Evolutionary conservation across 805 yeast genomes (phyloP).

Genomic region (Kodamaea jinghongensis): DNA sequence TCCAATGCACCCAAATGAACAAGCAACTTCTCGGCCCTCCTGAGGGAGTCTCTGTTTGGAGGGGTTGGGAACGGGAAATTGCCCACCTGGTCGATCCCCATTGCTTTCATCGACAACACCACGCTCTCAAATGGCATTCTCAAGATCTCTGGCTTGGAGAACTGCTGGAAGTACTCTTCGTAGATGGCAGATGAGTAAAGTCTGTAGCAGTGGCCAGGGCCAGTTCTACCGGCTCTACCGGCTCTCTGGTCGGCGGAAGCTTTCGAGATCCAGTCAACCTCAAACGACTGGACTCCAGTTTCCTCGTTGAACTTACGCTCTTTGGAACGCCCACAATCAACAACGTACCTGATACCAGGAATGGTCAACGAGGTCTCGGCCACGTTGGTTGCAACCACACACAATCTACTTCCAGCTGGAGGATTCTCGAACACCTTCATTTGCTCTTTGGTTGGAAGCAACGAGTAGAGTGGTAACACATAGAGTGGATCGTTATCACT

Average conservation of each 20-base stretch:
- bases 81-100: conserved; percentile 88
- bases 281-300: conserved; percentile 90
- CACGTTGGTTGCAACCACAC: conserved; percentile 94
- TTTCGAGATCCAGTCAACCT: conserved; percentile 86
- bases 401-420: conserved; percentile 80
- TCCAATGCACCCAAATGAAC: conserved; percentile 77
- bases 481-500: conserved; percentile 75
- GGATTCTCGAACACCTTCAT: conserved; percentile 87
- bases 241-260: conserved; percentile 95
- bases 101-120: conserved; percentile 92
- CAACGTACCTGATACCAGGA: conserved; percentile 91
- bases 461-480: conserved; percentile 88
- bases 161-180: conserved; percentile 80
- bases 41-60: conserved; percentile 62
- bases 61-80: conserved; percentile 98
- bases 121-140: conserved; percentile 97
- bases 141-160: conserved; percentile 83
- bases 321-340: conserved; percentile 92
- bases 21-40: conserved; percentile 65
- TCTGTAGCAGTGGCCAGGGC: conserved; percentile 96
- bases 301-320: conserved; percentile 79
- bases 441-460: conserved; percentile 92
- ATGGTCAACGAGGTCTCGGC: conserved; percentile 97
- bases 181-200: conserved; percentile 90
- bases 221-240: conserved; percentile 98